Evolutionary conservation across 352 stramenopile species (phyloP).

Genomic region (Globisporangium spinosum): DNA sequence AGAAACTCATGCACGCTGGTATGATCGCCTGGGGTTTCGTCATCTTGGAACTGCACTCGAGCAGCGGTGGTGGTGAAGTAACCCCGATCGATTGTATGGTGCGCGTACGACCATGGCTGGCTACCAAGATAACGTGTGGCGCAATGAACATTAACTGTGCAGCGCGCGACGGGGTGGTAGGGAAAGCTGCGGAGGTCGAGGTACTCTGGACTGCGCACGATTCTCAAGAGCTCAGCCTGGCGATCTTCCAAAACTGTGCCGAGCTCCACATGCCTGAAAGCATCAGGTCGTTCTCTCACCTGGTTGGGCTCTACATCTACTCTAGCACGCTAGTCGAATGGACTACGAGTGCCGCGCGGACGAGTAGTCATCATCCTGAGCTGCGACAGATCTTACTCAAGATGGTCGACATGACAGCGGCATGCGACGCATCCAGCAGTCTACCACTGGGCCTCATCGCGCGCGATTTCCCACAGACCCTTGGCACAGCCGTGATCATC

Average conservation of each 20-base stretch:
- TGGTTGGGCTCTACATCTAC: background rate
- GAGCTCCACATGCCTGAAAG: slow-evolving; percentile 2
- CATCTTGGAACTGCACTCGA: background rate
- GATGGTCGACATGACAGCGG: background rate
- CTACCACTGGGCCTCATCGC: slow-evolving; percentile 2
- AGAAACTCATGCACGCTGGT: background rate
- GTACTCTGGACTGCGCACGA: background rate
- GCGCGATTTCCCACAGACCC: slow-evolving; percentile 6
- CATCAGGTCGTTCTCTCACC: background rate
- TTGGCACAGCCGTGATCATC: background rate
- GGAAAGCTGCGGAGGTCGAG: background rate
- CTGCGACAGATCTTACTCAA: slow-evolving; percentile 1
- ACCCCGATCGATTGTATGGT: background rate
- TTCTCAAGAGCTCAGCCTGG: background rate
- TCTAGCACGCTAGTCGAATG: background rate
- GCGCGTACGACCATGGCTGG: background rate
- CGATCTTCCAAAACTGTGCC: background rate
- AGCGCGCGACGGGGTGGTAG: background rate
- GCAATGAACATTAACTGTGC: background rate
- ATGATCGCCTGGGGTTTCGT: background rate
- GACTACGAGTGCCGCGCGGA: background rate
- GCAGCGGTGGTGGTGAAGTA: background rate
- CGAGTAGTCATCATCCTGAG: background rate
- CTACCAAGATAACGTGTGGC: background rate
- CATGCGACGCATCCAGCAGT: slow-evolving; percentile 1